Evolutionary conservation across 306 rosid species (phyloP), one percentile per base, ranked within the genome.

Genomic region (Aeschynomene evenia): DNA sequence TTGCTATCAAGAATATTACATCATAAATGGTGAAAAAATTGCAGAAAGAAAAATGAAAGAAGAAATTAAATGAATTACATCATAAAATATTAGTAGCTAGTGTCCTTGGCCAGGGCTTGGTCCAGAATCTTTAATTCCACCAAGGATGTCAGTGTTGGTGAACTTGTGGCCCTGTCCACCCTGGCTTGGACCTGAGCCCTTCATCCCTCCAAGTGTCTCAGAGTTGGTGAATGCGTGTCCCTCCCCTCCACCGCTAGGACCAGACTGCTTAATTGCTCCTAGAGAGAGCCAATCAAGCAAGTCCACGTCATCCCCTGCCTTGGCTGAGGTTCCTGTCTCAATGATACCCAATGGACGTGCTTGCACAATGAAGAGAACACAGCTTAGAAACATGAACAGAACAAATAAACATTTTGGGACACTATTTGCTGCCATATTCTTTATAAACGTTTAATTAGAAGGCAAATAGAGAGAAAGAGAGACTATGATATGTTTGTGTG

Each of bases 231-330:
- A 36, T 40, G 57, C 8, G 76, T 71, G 70, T 55, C 77, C 77
- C 4, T 13, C 0, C 4, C 70, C 61, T 6, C 72, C 74, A 6
- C 54, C 22, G 19, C 82, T 80, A 0, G 91, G 83, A 5, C 87
- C 66, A 6, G 48, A 43, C 13, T 70, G 20, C 68, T 71, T 71
- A 18, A 70, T 76, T 43, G 83, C 70, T 57, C 84, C 86, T 1
- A 86, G 73, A 61, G 80, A 75, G 0, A 85, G 64, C 66, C 85
- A 77, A 1, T 72, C 83, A 58, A 74, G 83, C 62, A 83, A 75
- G 46, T 57, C 75, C 10, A 54, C 74, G 12, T 55, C 74, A 9
- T 55, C 52, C 6, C 64, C 72, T 63, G 18, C 71, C 2, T 23
- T 1, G 11, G 69, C 64, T 49, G 39, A 10, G 57, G 12, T 43